A percentile compares a stretch with the other conserved stretches of the same genome.
Evolutionary conservation across 306 rosid genomes (phyloP).

Genomic region (Vigna radiata): DNA sequence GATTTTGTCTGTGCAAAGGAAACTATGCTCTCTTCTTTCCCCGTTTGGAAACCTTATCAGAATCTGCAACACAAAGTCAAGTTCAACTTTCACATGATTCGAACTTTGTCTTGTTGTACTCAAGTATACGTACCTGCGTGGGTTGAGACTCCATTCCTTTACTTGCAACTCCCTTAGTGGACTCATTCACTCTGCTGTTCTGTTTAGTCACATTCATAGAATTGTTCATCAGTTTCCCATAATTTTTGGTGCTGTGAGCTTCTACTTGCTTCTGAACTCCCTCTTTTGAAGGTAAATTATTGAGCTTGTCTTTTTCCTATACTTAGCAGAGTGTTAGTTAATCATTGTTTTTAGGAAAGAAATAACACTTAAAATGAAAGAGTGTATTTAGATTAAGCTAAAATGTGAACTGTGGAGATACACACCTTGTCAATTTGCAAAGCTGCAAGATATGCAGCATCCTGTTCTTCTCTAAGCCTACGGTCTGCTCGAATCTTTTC

Average conservation of each 20-base stretch:
- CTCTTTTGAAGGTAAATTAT: slow-evolving; percentile 46
- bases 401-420: slow-evolving; percentile 5
- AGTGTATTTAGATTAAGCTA: slow-evolving; percentile 1
- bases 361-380: background rate
- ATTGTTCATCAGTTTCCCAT: slow-evolving; percentile 55
- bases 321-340: slow-evolving; percentile 39
- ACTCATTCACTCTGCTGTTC: slow-evolving; percentile 45
- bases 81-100: slow-evolving; percentile 1
- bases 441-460: slow-evolving; percentile 77
- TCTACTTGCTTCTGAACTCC: slow-evolving; percentile 51
- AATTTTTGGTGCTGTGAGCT: slow-evolving; percentile 45
- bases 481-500: slow-evolving; percentile 71
- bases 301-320: slow-evolving; percentile 60
- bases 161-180: slow-evolving; percentile 47
- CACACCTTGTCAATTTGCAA: slow-evolving; percentile 69
- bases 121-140: slow-evolving; percentile 54
- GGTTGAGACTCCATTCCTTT: slow-evolving; percentile 54
- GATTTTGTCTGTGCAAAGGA: slow-evolving; percentile 67
- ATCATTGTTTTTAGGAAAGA: slow-evolving; percentile 9
- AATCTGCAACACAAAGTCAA: slow-evolving; percentile 35
- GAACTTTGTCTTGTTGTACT: slow-evolving; percentile 13
- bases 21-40: slow-evolving; percentile 77
- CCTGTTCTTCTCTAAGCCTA: slow-evolving; percentile 80
- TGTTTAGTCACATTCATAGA: slow-evolving; percentile 34
- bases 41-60: slow-evolving; percentile 87